These are phyloP conservation scores for Pyrus hybrid DNA, from an alignment of 331 rosid genomes.

Conservation along the genomic window DNA sequence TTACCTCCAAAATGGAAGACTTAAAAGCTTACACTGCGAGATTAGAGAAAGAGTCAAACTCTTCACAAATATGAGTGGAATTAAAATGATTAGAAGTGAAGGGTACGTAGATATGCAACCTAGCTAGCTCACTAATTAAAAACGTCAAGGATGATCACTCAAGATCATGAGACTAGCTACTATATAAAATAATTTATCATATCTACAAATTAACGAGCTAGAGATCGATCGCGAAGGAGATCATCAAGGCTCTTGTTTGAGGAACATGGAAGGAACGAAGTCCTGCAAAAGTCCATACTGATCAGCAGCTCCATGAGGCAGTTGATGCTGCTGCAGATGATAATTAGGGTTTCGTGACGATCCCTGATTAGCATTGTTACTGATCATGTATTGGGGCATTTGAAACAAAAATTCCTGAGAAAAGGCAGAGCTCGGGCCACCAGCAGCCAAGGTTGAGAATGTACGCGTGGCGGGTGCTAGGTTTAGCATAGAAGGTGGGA, in stretches of 20 bases:
- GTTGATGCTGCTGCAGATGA: constrained; percentile 21
- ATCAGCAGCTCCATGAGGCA: constrained; percentile 16
- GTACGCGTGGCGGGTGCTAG: too few relatives aligned
- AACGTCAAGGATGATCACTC: neutral
- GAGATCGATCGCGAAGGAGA: neutral
- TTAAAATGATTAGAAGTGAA: neutral
- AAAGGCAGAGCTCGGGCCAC: constrained; percentile 41
- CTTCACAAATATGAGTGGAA: neutral
- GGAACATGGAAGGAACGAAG: constrained; percentile 59
- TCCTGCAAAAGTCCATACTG: constrained; percentile 66
- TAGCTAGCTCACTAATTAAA: neutral
- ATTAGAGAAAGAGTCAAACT: neutral
- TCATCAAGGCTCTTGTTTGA: constrained; percentile 44
- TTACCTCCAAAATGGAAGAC: neutral
- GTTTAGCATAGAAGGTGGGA: constrained; percentile 44
- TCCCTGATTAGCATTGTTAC: neutral
- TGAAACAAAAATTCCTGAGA: constrained; percentile 37
- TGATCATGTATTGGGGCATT: constrained; percentile 1
- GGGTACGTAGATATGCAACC: neutral
- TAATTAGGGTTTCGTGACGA: neutral
- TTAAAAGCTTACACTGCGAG: neutral
- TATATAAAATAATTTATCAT: neutral
- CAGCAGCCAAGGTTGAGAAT: neutral
- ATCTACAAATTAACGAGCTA: neutral
- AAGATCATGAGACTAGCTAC: neutral